Evolutionary conservation across 192 early-diverging fungal species (phyloP).

Genomic region (Linnemannia exigua): DNA sequence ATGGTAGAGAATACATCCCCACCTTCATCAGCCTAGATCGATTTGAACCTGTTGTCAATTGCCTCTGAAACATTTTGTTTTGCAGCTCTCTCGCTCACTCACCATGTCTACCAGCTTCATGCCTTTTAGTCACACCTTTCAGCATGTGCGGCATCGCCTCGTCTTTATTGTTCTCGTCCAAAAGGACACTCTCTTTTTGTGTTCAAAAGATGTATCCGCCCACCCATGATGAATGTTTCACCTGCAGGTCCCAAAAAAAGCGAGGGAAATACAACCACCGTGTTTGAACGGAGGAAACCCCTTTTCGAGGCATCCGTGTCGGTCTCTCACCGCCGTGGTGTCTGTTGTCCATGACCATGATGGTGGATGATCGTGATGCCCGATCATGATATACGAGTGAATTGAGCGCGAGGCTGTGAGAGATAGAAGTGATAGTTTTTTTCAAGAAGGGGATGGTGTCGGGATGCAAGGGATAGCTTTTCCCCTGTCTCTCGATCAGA

Average conservation of each 20-base stretch:
- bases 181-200: neutral
- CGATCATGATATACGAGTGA: neutral
- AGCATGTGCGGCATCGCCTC: neutral
- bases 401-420: neutral
- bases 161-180: neutral
- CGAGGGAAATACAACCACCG: neutral
- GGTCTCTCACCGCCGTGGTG: neutral
- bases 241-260: neutral
- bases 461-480: neutral
- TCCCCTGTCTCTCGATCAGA: neutral
- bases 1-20: neutral
- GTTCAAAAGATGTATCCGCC: neutral
- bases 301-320: neutral
- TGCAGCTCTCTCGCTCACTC: neutral
- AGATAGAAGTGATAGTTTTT: neutral
- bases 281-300: neutral
- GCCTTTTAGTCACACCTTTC: neutral
- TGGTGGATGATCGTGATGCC: neutral
- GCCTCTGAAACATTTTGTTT: neutral
- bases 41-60: neutral
- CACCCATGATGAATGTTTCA: neutral
- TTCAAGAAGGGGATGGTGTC: neutral
- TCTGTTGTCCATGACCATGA: neutral
- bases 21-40: neutral
- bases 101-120: neutral